Base-by-base conservation (phyloP, 495 filamentous ascomycete species). In the Trichocladium antarcticum region DNA sequence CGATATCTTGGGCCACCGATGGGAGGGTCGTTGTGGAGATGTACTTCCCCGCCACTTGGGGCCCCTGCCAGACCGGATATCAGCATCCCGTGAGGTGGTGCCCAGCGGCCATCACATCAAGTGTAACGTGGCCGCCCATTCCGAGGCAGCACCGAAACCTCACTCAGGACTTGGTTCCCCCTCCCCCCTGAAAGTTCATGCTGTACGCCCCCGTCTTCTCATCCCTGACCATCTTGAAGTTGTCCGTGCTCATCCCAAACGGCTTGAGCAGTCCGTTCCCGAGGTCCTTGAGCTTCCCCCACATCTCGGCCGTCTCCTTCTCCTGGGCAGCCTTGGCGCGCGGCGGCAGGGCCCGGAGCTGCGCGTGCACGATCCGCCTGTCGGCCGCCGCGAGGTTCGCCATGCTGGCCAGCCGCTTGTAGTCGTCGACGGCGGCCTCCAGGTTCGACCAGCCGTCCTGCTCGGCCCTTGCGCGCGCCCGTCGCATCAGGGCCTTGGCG, bases 161-260 rank as follows among this genome's bases (percentile, higher is more conserved):
- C 32, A 37, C 12, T 43, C 32, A 37, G 2, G 32, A 17, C 31
- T 47, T 46, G 14, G 21, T 38, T 9, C 57, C 53, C n/a, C 45
- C 42, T 15, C 64, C 69, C 29, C 76, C 72, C 48, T 78, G 70
- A 51, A 96, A 94, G 53, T 87, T 87, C 80, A 97, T 82, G 65
- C 82, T 94, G 66, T 96, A 96, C 15, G 85, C 89, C 7, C 90
- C 90, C 5, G 83, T 86, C 49, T 81, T 83, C 54, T 87, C 84
- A 56, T 95, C 89, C 64, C 94, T 88, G 6, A 83, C 79, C 72
- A 96, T 89, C 32, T 94, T 81, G 68, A 98, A 98, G 60, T 87
- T 90, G 15, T 94, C 82, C 12, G 90, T 96, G 22, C 81, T 89
- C 46, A 98, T 67, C 15, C 90, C 90, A 69, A 96, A 98, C 1